Percentiles rank a stretch among this genome's conserved stretches.
Evolutionary conservation across 257 asterid genomes (phyloP).

Genomic region (Catharanthus roseus): DNA sequence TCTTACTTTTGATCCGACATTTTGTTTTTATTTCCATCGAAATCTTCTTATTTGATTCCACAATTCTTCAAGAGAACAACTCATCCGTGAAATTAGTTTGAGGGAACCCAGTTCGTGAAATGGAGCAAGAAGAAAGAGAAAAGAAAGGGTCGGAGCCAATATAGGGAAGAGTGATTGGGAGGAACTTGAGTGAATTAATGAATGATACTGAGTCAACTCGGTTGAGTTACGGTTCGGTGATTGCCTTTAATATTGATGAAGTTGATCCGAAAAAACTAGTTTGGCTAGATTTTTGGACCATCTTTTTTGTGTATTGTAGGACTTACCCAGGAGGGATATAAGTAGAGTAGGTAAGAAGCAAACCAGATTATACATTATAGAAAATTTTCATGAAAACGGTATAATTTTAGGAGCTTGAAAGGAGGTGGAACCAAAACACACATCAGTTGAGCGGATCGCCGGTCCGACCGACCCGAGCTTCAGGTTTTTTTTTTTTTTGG

Average conservation of each 20-base stretch:
- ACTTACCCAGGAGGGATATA: no score
- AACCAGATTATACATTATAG: no score
- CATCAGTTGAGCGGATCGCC: no score
- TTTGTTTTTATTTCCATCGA: constrained; percentile 41
- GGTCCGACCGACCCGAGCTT: no score
- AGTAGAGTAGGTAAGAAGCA: no score
- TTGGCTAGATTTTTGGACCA: constrained; percentile 82
- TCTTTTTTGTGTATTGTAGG: no score
- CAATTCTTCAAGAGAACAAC: constrained; percentile 42
- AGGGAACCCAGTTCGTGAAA: constrained; percentile 47
- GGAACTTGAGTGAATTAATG: constrained; percentile 31
- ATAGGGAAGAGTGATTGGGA: constrained; percentile 59
- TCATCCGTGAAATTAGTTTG: constrained; percentile 47
- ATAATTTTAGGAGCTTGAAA: no score
- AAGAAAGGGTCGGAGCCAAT: constrained; percentile 57
- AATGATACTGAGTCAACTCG: constrained; percentile 42
- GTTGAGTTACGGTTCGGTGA: constrained; percentile 77
- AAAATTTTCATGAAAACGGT: no score
- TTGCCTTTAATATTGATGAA: constrained; percentile 65
- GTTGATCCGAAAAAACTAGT: constrained; percentile 79
- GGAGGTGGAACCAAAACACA: no score
- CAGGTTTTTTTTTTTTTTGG: no score
- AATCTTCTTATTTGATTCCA: constrained; percentile 20
- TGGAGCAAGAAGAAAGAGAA: constrained; percentile 42
- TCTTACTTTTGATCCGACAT: constrained; percentile 59